Conservation (phyloP, 345 rosid genomes). For the Euphorbia lathyris region DNA sequence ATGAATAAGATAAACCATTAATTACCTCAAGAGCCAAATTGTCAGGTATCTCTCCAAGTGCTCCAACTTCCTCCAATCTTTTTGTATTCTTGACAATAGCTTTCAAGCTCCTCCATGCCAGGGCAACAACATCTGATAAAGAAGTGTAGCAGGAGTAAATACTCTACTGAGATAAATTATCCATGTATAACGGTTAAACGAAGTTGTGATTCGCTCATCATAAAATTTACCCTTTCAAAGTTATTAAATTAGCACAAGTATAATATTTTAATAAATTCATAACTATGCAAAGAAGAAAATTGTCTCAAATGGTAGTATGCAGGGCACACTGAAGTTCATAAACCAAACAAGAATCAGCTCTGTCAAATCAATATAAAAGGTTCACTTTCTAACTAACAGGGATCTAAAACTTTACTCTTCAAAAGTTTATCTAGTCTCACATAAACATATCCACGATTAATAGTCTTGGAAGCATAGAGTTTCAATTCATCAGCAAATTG, state of each 20-base stretch:
- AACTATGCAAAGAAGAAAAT: no score
- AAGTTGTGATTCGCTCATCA: background rate
- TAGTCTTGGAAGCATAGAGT: slow-evolving; percentile 71
- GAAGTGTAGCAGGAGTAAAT: background rate
- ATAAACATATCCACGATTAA: slow-evolving; percentile 74
- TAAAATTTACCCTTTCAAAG: background rate
- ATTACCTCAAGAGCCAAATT: slow-evolving; percentile 82
- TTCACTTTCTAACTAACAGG: background rate
- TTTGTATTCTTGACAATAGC: slow-evolving; percentile 62
- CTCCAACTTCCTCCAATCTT: slow-evolving; percentile 77
- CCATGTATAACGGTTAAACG: background rate
- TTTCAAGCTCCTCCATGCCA: slow-evolving; percentile 71
- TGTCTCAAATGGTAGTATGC: background rate
- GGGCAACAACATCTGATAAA: slow-evolving; percentile 83
- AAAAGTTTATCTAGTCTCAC: slow-evolving; percentile 70
- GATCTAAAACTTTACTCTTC: slow-evolving; percentile 44
- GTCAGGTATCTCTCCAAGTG: slow-evolving; percentile 55
- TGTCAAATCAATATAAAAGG: background rate
- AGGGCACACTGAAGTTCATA: no score
- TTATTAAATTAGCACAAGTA: background rate
- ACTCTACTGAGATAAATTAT: background rate
- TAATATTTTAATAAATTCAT: no score
- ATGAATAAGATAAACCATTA: slow-evolving; percentile 9
- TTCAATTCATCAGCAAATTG: slow-evolving; percentile 48
- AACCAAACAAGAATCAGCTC: background rate